These are phyloP conservation scores for Radiomyces spectabilis DNA, from an alignment of 192 early-diverging fungal genomes.

Conservation along the genomic window DNA sequence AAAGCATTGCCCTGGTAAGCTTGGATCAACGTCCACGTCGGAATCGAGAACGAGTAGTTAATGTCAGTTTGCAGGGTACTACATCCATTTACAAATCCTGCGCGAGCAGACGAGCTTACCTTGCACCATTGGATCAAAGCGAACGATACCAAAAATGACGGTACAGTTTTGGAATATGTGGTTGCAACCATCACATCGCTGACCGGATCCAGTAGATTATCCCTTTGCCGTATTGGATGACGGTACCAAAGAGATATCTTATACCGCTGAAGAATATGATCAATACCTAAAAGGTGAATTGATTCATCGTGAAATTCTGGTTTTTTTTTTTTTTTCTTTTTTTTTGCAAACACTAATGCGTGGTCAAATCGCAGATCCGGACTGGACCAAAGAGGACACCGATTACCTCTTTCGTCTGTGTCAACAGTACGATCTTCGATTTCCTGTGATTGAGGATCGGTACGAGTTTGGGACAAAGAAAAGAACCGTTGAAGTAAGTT, in stretches of 20 bases:
- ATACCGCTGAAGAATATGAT: conserved; percentile 75
- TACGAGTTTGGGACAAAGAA: conserved; percentile 46
- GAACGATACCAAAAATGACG: conserved; percentile 33
- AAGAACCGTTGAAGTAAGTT: conserved; percentile 34
- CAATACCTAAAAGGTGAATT: too few species aligned
- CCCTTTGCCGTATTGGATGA: conserved; percentile 70
- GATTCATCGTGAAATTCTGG: too few species aligned
- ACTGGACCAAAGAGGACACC: conserved; percentile 80
- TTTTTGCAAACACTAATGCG: too few species aligned
- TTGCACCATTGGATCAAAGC: conserved; percentile 76
- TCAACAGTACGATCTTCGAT: conserved; percentile 66
- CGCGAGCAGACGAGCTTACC: conserved; percentile 58
- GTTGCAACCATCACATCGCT: not conserved
- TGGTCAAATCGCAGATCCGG: conserved; percentile 45
- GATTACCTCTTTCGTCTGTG: conserved; percentile 74
- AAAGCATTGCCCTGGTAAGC: conserved; percentile 59
- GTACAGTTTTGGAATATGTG: not conserved
- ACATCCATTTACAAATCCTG: conserved; percentile 66
- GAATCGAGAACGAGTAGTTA: not conserved
- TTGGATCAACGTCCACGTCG: too few species aligned
- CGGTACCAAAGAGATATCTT: conserved; percentile 48
- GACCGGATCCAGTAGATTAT: conserved; percentile 36
- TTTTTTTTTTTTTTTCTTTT: too few species aligned
- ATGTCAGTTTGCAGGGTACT: conserved; percentile 41
- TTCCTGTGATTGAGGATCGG: conserved; percentile 73